Evolutionary conservation across 108 stramenopile genomes (phyloP).

Genomic region (Aurantiochytrium sp.): DNA sequence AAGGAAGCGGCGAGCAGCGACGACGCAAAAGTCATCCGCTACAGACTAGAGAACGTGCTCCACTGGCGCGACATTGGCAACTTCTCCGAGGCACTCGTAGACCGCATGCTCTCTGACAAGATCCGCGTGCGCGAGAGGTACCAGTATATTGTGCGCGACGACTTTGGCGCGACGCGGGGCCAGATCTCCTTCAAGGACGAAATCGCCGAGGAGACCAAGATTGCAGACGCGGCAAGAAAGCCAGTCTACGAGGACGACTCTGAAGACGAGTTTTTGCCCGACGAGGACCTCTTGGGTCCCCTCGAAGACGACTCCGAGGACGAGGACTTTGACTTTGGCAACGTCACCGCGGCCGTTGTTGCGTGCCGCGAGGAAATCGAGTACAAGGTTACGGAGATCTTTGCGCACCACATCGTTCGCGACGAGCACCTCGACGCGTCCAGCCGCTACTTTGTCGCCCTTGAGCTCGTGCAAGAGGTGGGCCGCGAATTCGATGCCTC

Average conservation of each 20-base stretch:
- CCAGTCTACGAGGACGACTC: not conserved
- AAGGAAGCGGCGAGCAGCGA: not conserved
- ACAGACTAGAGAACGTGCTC: not conserved
- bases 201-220: not conserved
- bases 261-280: not conserved
- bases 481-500: not conserved
- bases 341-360: not conserved
- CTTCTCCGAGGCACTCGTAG: not conserved
- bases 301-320: not conserved
- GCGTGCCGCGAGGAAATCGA: not conserved
- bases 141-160: not conserved
- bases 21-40: not conserved
- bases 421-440: not conserved
- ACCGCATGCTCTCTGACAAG: slow-evolving; percentile 12
- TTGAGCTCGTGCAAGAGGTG: not conserved
- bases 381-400: not conserved
- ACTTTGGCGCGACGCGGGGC: not conserved
- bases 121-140: not conserved
- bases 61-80: not conserved
- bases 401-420: not conserved
- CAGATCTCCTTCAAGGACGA: not conserved
- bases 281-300: not conserved
- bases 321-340: not conserved
- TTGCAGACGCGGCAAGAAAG: not conserved
- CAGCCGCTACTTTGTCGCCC: not conserved